phyloP scores from a whole-genome alignment of 768 basidiomycete genomes.

The Mycena albidolilacea region DNA sequence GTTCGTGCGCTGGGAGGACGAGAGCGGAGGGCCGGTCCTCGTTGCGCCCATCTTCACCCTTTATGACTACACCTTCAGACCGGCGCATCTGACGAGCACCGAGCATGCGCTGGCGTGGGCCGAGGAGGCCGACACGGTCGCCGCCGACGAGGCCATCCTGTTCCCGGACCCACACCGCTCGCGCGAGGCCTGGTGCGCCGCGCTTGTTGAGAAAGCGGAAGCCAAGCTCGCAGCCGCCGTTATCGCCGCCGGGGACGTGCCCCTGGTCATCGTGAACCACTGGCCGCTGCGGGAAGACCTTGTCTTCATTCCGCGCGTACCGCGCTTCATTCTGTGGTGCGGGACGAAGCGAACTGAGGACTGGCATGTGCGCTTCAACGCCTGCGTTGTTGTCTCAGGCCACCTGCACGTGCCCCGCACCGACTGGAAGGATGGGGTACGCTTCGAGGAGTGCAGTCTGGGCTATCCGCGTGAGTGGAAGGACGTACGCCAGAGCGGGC shows the following conservation, averaged over 20 bases:
- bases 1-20: neutral
- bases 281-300: neutral
- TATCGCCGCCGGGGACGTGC: neutral
- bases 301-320: neutral
- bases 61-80: neutral
- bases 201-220: neutral
- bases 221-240: neutral
- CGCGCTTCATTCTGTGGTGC: conserved; percentile 1
- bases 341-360: neutral
- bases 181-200: neutral
- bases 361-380: neutral
- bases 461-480: neutral
- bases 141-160: neutral
- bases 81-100: neutral
- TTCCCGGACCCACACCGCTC: neutral
- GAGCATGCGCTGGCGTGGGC: neutral
- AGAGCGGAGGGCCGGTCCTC: neutral
- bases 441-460: neutral
- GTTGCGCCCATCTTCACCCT: neutral
- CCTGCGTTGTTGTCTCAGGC: neutral
- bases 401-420: neutral
- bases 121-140: neutral
- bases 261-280: neutral
- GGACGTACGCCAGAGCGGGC: neutral
- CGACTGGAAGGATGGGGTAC: neutral